These are phyloP conservation scores for Starmerella asiatica DNA, from an alignment of 805 yeast genomes.

Conservation along the genomic window DNA sequence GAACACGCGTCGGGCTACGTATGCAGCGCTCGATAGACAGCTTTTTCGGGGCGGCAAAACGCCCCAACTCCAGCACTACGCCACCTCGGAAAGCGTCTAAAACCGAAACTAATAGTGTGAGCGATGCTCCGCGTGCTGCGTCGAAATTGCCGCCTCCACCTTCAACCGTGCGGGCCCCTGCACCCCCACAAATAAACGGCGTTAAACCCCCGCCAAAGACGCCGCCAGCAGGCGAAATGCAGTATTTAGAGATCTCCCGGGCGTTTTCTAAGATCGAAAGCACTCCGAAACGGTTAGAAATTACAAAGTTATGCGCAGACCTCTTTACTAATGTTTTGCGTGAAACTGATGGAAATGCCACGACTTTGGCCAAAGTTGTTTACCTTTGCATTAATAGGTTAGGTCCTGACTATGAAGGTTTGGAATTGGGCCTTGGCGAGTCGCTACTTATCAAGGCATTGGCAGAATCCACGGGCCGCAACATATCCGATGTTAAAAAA, in stretches of 20 bases:
- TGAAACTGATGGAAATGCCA: conserved; percentile 31
- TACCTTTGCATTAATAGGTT: conserved; percentile 76
- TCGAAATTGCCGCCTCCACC: too few species aligned
- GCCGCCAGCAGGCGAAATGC: conserved; percentile 13
- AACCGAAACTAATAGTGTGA: background rate
- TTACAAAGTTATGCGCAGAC: conserved; percentile 58
- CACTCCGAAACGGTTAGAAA: conserved; percentile 73
- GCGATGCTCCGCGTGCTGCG: too few species aligned
- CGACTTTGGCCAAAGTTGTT: conserved; percentile 51
- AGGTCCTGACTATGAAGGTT: conserved; percentile 93
- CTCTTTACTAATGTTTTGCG: conserved; percentile 54
- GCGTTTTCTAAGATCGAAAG: conserved; percentile 67
- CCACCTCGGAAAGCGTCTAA: conserved; percentile 3
- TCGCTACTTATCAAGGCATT: conserved; percentile 76
- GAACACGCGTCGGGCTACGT: conserved; percentile 1
- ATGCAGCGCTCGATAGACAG: conserved; percentile 22
- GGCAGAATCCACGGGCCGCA: conserved; percentile 78
- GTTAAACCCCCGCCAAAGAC: background rate
- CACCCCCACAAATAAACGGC: too few species aligned
- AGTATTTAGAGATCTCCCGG: conserved; percentile 37
- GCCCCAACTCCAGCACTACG: conserved; percentile 3
- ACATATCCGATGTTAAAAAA: conserved; percentile 51
- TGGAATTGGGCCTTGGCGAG: conserved; percentile 90
- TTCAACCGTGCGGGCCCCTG: too few species aligned
- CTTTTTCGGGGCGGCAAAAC: conserved; percentile 17